A percentile compares a stretch with the other conserved stretches of the same genome.
phyloP scores from a whole-genome alignment of 148 eudicot species.

The Rhododendron mucronatum region DNA sequence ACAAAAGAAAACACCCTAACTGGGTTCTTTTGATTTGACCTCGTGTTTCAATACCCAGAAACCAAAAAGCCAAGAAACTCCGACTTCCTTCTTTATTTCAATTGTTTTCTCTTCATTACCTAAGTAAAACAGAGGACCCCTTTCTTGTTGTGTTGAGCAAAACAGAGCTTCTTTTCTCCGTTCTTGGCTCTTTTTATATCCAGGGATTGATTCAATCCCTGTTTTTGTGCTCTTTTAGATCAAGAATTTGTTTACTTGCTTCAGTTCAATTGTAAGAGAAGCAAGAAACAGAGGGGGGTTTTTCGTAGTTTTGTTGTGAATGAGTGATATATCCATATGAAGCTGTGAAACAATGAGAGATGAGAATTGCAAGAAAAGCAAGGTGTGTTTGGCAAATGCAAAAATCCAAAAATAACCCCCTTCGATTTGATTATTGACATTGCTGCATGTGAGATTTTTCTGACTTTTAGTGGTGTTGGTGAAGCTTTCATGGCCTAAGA shows the following conservation, averaged over 20 bases:
- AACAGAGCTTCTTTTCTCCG: background rate
- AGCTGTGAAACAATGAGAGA: slow-evolving; percentile 71
- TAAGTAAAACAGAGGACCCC: slow-evolving; percentile 17
- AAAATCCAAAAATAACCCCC: background rate
- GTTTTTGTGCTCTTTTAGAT: background rate
- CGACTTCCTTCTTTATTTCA: slow-evolving; percentile 9
- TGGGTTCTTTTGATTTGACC: slow-evolving; percentile 38
- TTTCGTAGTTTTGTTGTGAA: background rate
- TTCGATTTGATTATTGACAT: slow-evolving; percentile 2
- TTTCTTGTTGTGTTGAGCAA: background rate
- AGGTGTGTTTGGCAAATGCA: slow-evolving; percentile 47
- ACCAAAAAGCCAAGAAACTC: slow-evolving; percentile 16
- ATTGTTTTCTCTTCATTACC: slow-evolving; percentile 14
- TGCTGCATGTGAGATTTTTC: slow-evolving; percentile 16
- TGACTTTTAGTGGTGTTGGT: slow-evolving; percentile 31
- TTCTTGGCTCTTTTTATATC: background rate
- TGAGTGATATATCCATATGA: slow-evolving; percentile 29
- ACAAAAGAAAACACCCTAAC: slow-evolving; percentile 5
- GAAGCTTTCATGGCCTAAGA: slow-evolving; percentile 91
- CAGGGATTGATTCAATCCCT: background rate
- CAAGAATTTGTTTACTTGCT: background rate
- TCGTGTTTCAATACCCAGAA: slow-evolving; percentile 22
- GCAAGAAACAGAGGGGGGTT: background rate
- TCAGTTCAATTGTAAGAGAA: background rate
- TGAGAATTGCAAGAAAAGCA: slow-evolving; percentile 78